Evolutionary conservation across 805 yeast genomes (phyloP), one percentile per base, ranked within the genome.

Genomic region (Candida lessepsii): DNA sequence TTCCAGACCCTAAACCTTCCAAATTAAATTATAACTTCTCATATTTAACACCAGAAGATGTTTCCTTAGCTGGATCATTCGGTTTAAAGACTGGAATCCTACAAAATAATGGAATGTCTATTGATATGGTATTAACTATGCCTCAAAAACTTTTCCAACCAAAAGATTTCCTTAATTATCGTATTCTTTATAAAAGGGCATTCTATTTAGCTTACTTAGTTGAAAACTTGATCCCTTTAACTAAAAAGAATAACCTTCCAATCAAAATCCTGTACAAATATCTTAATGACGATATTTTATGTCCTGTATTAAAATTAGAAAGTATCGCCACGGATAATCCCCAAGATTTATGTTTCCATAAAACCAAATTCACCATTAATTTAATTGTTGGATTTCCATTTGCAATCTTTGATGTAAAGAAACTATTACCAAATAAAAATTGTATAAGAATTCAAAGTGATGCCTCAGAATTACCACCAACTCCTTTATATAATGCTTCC

Each of bases 141-240:
- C 96, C 97, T 5, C 63, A 67, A 37, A 63, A 66, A 19, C 58
- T 85, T 35, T 84, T 93, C 56, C 89, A 84, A 54, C 81, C 83
- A 37, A 93, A 93, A 64, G 99, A 93, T 60, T 87, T 82, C 54
- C 69, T 91, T 52, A 93, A 93, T 64, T 88, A 86, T 65, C 74
- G 98, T 57, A 91, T 93, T 28, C 67, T 88, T 41, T 89, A 91
- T 65, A 93, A 93, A 62, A 76, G 96, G 50, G 80, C 96, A 7
- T 91, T 86, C 50, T 93, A 89, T 55, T 51, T 89, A 41, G 91
- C 96, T 1, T 83, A 80, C 55, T 54, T 93, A 42, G 83, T 95
- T 1, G 81, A 81, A 35, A 71, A 79, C 40, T 65, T 90, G 47
- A 71, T 75, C 29, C 61, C 75, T 0, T 58, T 75, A 28, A 67